Evolutionary conservation across 2,329 filamentous ascomycete genomes (phyloP).

Genomic region (Orbilia ellipsospora): DNA sequence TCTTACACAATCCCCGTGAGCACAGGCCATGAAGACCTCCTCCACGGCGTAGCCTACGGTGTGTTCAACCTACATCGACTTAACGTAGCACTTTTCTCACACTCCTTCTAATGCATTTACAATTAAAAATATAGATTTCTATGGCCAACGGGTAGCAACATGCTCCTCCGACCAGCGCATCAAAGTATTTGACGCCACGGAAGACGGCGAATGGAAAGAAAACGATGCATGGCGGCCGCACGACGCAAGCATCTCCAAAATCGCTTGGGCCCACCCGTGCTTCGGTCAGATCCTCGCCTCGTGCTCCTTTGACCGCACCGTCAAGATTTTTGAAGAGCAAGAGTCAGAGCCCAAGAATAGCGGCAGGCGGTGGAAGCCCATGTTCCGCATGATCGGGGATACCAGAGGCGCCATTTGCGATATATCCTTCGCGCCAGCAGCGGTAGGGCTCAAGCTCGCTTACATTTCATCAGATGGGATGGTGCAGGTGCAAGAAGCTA

Average conservation of each 20-base stretch:
- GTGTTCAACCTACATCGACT: background rate
- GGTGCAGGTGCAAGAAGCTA: conserved; percentile 59
- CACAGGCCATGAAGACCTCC: conserved; percentile 59
- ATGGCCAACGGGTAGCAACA: conserved; percentile 59
- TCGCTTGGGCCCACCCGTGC: conserved; percentile 59
- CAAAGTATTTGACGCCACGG: conserved; percentile 59
- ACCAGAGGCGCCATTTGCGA: conserved; percentile 58
- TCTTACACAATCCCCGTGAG: conserved; percentile 57
- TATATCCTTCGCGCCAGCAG: conserved; percentile 59
- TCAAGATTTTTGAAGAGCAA: conserved; percentile 60
- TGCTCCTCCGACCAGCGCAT: conserved; percentile 60
- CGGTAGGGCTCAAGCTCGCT: conserved; percentile 58
- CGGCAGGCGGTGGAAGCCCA: conserved; percentile 57
- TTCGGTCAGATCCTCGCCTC: conserved; percentile 60
- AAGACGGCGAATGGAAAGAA: conserved; percentile 59
- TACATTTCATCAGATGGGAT: conserved; percentile 58
- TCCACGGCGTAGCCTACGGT: conserved; percentile 60
- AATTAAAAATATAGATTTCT: conserved; percentile 57
- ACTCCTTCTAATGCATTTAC: background rate
- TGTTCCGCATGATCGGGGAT: conserved; percentile 58
- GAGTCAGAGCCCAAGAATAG: conserved; percentile 56
- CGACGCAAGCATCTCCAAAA: conserved; percentile 59
- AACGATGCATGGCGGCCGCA: conserved; percentile 60
- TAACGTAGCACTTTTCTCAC: background rate
- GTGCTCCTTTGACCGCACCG: conserved; percentile 59